These are phyloP conservation scores for Heliamphora ciliata DNA, from an alignment of 179 eudicot species.

Conservation along the genomic window DNA sequence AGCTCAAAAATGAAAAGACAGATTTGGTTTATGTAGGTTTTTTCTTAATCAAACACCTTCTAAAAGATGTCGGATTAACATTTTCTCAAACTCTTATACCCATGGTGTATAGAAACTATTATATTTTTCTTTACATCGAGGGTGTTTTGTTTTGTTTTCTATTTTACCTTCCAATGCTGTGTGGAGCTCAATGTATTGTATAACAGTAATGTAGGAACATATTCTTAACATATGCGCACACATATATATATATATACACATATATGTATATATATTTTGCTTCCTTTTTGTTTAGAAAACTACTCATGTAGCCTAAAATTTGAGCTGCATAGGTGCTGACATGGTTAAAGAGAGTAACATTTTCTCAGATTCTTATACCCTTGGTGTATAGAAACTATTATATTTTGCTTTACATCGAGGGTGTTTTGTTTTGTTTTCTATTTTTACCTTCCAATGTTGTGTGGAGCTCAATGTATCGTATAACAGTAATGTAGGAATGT, in stretches of 20 bases:
- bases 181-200: not conserved
- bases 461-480: not conserved
- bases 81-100: not conserved
- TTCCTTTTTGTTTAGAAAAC: not conserved
- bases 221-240: not conserved
- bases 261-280: too few species aligned
- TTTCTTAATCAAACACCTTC: not conserved
- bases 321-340: constrained; percentile 45
- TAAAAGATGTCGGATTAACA: not conserved
- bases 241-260: too few species aligned
- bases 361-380: not conserved
- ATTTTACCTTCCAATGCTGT: not conserved
- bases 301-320: not conserved
- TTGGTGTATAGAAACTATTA: not conserved
- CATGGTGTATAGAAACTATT: not conserved
- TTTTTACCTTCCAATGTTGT: not conserved
- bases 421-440: not conserved
- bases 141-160: not conserved
- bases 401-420: not conserved
- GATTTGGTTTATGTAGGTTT: not conserved
- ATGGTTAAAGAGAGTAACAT: constrained; percentile 40
- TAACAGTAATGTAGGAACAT: not conserved
- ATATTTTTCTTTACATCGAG: not conserved
- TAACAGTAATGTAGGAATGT: not conserved
- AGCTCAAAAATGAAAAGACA: not conserved